These are phyloP conservation scores for Suillus sp. DNA, from an alignment of 768 basidiomycete species.

Conservation along the genomic window DNA sequence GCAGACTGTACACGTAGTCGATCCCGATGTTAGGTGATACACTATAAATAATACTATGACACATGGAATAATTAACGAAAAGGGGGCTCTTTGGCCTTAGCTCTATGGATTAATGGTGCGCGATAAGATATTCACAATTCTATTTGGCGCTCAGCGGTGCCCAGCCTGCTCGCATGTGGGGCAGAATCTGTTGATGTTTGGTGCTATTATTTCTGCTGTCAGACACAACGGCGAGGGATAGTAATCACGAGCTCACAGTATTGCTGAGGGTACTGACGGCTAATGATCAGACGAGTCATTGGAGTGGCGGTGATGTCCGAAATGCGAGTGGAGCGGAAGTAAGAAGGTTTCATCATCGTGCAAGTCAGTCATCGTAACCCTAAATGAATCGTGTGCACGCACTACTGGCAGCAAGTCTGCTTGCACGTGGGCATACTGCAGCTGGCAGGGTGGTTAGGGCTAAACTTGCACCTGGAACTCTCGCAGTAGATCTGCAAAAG, in stretches of 20 bases:
- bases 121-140: constrained; percentile 7
- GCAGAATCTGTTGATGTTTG: constrained; percentile 43
- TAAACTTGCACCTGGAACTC: constrained; percentile 52
- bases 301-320: background rate
- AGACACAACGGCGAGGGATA: constrained; percentile 1
- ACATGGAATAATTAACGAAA: constrained; percentile 26
- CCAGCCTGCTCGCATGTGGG: constrained; percentile 40
- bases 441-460: constrained; percentile 47
- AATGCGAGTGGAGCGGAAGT: constrained; percentile 3
- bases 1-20: constrained; percentile 16
- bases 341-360: background rate
- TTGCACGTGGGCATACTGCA: constrained; percentile 48
- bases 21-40: constrained; percentile 13
- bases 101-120: constrained; percentile 19
- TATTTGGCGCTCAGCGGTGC: constrained; percentile 23
- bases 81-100: constrained; percentile 11
- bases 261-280: constrained; percentile 48
- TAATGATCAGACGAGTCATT: constrained; percentile 18
- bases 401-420: constrained; percentile 54
- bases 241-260: constrained; percentile 38
- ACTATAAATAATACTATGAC: constrained; percentile 16
- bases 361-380: constrained; percentile 6
- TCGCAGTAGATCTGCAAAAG: constrained; percentile 47
- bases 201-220: constrained; percentile 34
- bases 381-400: constrained; percentile 20